phyloP scores from a whole-genome alignment of 352 stramenopile genomes.

The Pythium oligandrum region DNA sequence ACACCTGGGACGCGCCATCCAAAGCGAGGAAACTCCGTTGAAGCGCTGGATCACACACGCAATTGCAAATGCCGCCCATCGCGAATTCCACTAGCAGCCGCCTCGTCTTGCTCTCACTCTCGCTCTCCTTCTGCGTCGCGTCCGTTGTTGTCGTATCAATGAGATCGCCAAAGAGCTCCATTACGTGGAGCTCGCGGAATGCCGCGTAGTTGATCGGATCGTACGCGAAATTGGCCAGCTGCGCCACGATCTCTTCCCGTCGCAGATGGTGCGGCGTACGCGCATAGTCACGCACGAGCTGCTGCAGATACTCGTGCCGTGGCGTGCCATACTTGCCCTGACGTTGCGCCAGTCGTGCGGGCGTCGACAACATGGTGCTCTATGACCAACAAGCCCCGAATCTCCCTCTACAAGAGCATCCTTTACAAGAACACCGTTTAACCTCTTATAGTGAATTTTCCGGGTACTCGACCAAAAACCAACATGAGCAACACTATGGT shows the following conservation, averaged over 20 bases:
- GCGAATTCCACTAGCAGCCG: slow-evolving; percentile 57
- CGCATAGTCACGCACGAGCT: slow-evolving; percentile 74
- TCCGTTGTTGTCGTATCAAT: slow-evolving; percentile 4
- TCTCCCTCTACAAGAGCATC: too few relatives aligned
- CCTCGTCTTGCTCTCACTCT: slow-evolving; percentile 12
- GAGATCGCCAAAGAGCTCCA: slow-evolving; percentile 65
- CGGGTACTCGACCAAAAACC: too few relatives aligned
- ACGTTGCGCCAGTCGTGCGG: slow-evolving; percentile 44
- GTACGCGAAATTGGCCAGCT: slow-evolving; percentile 84
- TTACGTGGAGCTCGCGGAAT: slow-evolving; percentile 46
- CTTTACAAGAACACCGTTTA: too few relatives aligned
- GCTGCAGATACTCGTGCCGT: slow-evolving; percentile 72
- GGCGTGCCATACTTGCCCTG: slow-evolving; percentile 63
- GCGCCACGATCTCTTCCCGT: slow-evolving; percentile 71
- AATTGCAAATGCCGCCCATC: slow-evolving; percentile 75
- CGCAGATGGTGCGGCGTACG: slow-evolving; percentile 48
- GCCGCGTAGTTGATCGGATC: slow-evolving; percentile 79
- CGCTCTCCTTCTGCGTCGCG: slow-evolving; percentile 1
- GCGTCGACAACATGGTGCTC: slow-evolving; percentile 56
- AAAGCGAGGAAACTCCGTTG: slow-evolving; percentile 51
- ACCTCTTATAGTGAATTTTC: too few relatives aligned
- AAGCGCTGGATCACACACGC: slow-evolving; percentile 48
- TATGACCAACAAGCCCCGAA: too few relatives aligned
- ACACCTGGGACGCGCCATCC: slow-evolving; percentile 38
- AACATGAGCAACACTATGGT: too few relatives aligned